A percentile compares a stretch with the other conserved stretches of the same genome.
Conservation (phyloP, 306 rosid species). For the Senna siamea region DNA sequence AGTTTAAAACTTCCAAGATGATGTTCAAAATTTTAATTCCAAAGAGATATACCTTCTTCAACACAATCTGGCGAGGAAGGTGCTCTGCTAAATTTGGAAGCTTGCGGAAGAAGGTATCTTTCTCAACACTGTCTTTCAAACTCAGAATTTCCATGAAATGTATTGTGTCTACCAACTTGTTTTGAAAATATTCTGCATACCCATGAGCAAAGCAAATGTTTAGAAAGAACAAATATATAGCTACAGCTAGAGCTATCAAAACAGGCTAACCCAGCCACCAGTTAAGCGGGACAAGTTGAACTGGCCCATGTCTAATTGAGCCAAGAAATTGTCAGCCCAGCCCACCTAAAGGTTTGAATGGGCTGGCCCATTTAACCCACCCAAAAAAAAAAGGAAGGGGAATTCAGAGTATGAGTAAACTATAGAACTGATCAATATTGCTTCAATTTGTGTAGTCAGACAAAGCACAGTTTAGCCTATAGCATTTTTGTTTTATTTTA, state of each 20-base stretch:
- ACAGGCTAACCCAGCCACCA: too few relatives aligned
- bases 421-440: too few relatives aligned
- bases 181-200: constrained; percentile 93
- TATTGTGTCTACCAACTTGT: constrained; percentile 95
- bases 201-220: constrained; percentile 43
- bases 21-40: constrained; percentile 29
- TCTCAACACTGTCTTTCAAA: constrained; percentile 96
- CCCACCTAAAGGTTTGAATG: too few relatives aligned
- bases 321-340: too few relatives aligned
- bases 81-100: constrained; percentile 98
- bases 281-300: too few relatives aligned
- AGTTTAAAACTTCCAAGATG: constrained; percentile 2
- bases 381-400: too few relatives aligned
- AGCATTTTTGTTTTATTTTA: too few relatives aligned
- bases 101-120: constrained; percentile 97
- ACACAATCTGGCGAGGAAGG: constrained; percentile 92
- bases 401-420: too few relatives aligned
- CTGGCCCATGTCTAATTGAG: too few relatives aligned
- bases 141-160: constrained; percentile 99
- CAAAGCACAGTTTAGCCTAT: too few relatives aligned
- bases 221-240: constrained; percentile 16
- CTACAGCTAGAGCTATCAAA: constrained; percentile 7
- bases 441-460: too few relatives aligned
- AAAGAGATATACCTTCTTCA: constrained; percentile 74
- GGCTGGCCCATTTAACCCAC: too few relatives aligned